Conservation (phyloP, 306 rosid genomes). For the Astragalus membranaceus region DNA sequence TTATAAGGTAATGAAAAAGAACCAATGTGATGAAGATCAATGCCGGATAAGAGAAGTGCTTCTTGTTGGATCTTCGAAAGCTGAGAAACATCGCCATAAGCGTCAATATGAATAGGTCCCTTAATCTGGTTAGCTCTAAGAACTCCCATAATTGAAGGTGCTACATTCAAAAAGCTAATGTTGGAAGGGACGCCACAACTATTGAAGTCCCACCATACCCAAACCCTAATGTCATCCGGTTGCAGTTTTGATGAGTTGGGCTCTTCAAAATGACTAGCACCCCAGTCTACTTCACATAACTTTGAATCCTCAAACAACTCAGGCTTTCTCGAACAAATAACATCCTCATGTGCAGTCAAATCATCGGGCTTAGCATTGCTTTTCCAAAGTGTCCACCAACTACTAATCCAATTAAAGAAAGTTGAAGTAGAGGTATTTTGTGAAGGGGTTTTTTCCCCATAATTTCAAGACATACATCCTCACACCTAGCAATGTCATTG, state of each 20-base stretch:
- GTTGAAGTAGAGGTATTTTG: constrained; percentile 40
- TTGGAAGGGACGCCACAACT: constrained; percentile 46
- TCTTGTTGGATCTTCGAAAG: constrained; percentile 59
- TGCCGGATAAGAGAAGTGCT: constrained; percentile 64
- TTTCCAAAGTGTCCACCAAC: too few relatives aligned
- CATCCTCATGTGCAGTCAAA: too few relatives aligned
- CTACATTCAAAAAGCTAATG: constrained; percentile 35
- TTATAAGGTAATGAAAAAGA: neutral
- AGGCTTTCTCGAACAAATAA: too few relatives aligned
- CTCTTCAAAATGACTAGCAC: too few relatives aligned
- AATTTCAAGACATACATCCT: constrained; percentile 16
- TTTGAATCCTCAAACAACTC: too few relatives aligned
- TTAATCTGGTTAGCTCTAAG: constrained; percentile 28
- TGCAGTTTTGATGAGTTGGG: too few relatives aligned
- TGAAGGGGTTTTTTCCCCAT: constrained; percentile 26
- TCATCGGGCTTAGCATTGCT: too few relatives aligned
- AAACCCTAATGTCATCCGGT: too few relatives aligned
- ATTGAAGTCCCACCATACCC: too few relatives aligned
- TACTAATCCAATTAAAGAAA: too few relatives aligned
- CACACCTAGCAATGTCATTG: constrained; percentile 19
- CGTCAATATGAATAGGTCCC: constrained; percentile 47
- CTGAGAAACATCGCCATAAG: constrained; percentile 62
- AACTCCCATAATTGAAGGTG: too few relatives aligned
- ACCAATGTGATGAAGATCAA: constrained; percentile 72
- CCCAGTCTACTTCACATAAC: too few relatives aligned